A percentile compares a stretch with the other conserved stretches of the same genome.
These are phyloP conservation scores for Cladophialophora chaetospira DNA, from an alignment of 2,329 filamentous ascomycete genomes.

Conservation along the genomic window DNA sequence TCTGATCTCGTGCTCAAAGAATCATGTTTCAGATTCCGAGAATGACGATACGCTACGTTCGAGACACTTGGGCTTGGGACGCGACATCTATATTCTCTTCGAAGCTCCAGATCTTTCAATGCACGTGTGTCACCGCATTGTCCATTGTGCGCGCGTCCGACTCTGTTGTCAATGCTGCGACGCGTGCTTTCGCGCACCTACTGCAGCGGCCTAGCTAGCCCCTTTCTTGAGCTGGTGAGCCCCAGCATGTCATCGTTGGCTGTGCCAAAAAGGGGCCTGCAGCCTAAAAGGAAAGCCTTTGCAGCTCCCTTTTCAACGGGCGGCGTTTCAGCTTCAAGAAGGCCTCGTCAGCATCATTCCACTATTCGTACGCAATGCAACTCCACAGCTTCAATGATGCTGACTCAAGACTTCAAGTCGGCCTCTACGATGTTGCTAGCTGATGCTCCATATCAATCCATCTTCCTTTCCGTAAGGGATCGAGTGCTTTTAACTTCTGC, in stretches of 20 bases:
- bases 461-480: constrained; percentile 72
- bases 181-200: background rate
- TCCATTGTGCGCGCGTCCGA: background rate
- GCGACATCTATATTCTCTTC: background rate
- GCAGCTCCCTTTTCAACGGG: constrained; percentile 3
- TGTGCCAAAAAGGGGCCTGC: constrained; percentile 6
- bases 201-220: background rate
- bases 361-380: too few relatives aligned
- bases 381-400: too few relatives aligned
- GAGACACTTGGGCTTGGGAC: background rate
- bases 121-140: background rate
- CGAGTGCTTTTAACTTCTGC: constrained; percentile 65
- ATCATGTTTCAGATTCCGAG: background rate
- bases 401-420: too few relatives aligned
- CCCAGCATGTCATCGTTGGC: background rate
- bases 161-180: too few relatives aligned
- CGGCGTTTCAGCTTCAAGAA: background rate
- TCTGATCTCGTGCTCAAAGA: background rate
- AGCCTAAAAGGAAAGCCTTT: background rate
- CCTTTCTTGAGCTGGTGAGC: background rate
- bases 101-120: background rate
- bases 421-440: too few relatives aligned
- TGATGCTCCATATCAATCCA: constrained; percentile 69
- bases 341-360: constrained; percentile 1
- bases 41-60: background rate